Conservation (phyloP, 805 yeast species). For the Tetrapisispora fleetii region DNA sequence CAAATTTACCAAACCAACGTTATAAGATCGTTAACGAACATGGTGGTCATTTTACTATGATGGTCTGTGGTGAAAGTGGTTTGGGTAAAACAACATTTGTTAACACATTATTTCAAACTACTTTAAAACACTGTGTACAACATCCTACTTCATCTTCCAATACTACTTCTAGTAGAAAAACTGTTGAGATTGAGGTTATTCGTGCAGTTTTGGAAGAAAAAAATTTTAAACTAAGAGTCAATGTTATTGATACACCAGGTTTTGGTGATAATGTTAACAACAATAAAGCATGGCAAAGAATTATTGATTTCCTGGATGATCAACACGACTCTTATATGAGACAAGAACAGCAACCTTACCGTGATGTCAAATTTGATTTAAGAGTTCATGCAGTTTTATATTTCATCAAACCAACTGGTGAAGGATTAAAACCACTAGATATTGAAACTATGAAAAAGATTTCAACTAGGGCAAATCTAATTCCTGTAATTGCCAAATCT, state of each 20-base stretch:
- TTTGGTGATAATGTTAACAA: conserved; percentile 88
- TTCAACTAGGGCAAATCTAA: conserved; percentile 70
- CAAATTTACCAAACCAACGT: conserved; percentile 67
- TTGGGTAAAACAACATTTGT: conserved; percentile 87
- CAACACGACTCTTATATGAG: conserved; percentile 84
- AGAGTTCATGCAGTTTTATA: conserved; percentile 87
- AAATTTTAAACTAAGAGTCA: conserved; percentile 66
- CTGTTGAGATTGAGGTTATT: conserved; percentile 68
- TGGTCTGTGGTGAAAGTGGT: conserved; percentile 90
- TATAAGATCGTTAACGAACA: conserved; percentile 66
- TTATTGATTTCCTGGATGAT: conserved; percentile 81
- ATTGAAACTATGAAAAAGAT: conserved; percentile 80
- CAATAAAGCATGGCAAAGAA: conserved; percentile 75
- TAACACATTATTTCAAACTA: conserved; percentile 73
- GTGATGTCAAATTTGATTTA: conserved; percentile 58
- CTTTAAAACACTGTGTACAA: conserved; percentile 38
- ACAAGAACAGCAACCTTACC: conserved; percentile 85
- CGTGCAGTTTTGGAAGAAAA: conserved; percentile 80
- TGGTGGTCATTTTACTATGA: conserved; percentile 68
- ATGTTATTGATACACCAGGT: conserved; percentile 87
- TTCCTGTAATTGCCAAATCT: conserved; percentile 84
- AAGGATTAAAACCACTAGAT: conserved; percentile 77
- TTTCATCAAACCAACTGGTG: conserved; percentile 87
- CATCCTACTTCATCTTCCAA: conserved; percentile 34
- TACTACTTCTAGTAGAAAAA: conserved; percentile 45